Evolutionary conservation across 2,329 filamentous ascomycete species (phyloP).

Genomic region (Ceratocystis eucalypticola): DNA sequence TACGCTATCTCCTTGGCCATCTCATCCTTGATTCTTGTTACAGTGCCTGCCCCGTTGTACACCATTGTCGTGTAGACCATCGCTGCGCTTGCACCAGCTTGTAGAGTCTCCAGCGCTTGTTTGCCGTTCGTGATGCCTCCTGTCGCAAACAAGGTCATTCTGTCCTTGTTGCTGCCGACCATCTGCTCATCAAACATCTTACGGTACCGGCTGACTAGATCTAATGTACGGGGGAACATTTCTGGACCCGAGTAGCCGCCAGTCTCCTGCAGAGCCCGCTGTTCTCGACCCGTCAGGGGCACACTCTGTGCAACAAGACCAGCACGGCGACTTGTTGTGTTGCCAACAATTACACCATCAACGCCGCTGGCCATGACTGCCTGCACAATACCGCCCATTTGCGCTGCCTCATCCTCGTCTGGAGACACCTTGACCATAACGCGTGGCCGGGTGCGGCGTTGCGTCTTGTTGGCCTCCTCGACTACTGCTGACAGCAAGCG

Average conservation of each 20-base stretch:
- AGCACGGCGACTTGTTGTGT: slow-evolving; percentile 72
- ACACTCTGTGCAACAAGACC: slow-evolving; percentile 56
- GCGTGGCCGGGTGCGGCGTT: slow-evolving; percentile 52
- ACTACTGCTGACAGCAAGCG: slow-evolving; percentile 72
- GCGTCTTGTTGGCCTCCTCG: slow-evolving; percentile 53
- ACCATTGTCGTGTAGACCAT: slow-evolving; percentile 76
- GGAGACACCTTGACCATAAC: slow-evolving; percentile 99
- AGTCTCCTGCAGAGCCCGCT: slow-evolving; percentile 54
- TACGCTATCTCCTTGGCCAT: slow-evolving; percentile 35
- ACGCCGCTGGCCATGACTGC: slow-evolving; percentile 75
- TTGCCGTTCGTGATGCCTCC: slow-evolving; percentile 83
- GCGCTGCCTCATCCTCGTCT: slow-evolving; percentile 74
- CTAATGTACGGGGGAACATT: slow-evolving; percentile 68
- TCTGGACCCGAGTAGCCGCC: slow-evolving; percentile 87
- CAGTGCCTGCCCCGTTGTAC: slow-evolving; percentile 50
- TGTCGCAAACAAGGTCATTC: slow-evolving; percentile 83
- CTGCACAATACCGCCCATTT: slow-evolving; percentile 78
- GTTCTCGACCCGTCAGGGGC: slow-evolving; percentile 51
- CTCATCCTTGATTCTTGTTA: slow-evolving; percentile 52
- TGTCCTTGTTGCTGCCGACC: slow-evolving; percentile 27
- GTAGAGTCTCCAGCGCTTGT: slow-evolving; percentile 67
- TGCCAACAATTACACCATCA: slow-evolving; percentile 91
- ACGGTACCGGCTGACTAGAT: slow-evolving; percentile 68
- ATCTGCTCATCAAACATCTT: slow-evolving; percentile 44
- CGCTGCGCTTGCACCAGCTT: slow-evolving; percentile 78